Evolutionary conservation across 371 early-diverging fungal species (phyloP), one percentile per base, ranked within the genome.

Genomic region (Saksenaea oblongispora): DNA sequence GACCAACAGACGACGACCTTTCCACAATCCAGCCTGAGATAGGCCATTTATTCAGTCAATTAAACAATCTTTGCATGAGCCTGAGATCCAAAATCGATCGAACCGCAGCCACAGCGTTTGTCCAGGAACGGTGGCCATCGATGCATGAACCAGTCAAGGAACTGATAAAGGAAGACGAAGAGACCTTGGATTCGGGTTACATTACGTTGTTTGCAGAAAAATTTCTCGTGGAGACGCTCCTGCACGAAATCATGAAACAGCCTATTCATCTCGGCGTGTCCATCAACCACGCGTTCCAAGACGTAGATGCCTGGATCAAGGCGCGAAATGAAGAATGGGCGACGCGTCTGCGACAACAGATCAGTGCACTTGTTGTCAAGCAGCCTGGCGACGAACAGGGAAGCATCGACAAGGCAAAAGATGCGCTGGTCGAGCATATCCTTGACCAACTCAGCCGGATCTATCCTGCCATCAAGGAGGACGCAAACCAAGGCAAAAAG

Each of bases 1-100:
- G 66, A 5, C 74, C 77, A 1, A 77, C 72, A 0, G 74, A 77
- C 24, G 77, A 77, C 37, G 77, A 77, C 39, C 44, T 77, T 24
- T 69, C 70, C 3, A 73, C 72, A 1, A 73, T 75, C 39, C 71
- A 66, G 22, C 56, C 54, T 14, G 67, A 76, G 37, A 44, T 69
- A n/a, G 62, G 44, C 37, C 61, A 62, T 10, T 27, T 74, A 24
- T 56, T 63, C 8, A 65, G 65, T 34, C 66, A 64, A 39, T 36
- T 69, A 27, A 63, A 57, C 36, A 62, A 67, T 41, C 36, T 71
- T 10, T 67, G 69, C 58, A 70, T 73, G 73, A 47, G 66, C 18
- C 73, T 67, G 64, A 75, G 66, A 61, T 74, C 71, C 68, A 74
- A 62, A 62, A 63, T 64, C 59, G 74, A 55, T 72, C 72, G 73